Percentiles rank a stretch among this genome's conserved stretches.
Evolutionary conservation across 305 asterid species (phyloP).

Genomic region (Fraxinus greggii): DNA sequence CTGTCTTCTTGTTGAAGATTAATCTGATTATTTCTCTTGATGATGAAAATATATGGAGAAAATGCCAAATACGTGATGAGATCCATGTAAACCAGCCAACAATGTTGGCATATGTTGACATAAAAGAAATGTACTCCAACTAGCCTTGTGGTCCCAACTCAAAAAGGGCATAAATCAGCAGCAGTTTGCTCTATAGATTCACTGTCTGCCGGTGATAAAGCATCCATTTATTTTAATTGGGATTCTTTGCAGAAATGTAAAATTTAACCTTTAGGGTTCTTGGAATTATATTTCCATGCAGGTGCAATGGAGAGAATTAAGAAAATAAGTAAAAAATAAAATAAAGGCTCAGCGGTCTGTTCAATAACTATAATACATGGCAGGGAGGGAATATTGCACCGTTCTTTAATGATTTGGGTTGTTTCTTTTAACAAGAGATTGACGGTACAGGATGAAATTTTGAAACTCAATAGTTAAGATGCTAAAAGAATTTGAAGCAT

Average conservation of each 20-base stretch:
- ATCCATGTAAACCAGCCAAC: neutral
- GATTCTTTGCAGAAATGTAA: neutral
- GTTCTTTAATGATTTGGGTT: neutral
- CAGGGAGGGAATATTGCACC: neutral
- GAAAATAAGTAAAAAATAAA: no score
- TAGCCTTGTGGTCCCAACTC: neutral
- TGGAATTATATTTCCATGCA: neutral
- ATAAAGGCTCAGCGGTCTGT: no score
- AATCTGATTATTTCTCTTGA: neutral
- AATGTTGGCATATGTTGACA: neutral
- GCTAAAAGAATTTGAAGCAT: neutral
- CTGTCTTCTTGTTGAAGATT: neutral
- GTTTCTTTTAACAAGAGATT: no score
- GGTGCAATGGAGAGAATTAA: no score
- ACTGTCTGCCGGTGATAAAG: neutral
- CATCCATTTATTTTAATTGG: neutral
- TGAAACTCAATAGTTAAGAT: neutral
- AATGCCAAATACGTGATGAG: neutral
- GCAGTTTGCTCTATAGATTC: neutral
- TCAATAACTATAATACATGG: no score
- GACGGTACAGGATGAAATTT: no score
- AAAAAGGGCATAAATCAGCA: neutral
- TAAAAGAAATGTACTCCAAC: neutral
- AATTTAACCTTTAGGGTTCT: no score
- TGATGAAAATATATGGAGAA: neutral